Conservation (phyloP, 306 rosid species). For the Luffa aegyptiaca region DNA sequence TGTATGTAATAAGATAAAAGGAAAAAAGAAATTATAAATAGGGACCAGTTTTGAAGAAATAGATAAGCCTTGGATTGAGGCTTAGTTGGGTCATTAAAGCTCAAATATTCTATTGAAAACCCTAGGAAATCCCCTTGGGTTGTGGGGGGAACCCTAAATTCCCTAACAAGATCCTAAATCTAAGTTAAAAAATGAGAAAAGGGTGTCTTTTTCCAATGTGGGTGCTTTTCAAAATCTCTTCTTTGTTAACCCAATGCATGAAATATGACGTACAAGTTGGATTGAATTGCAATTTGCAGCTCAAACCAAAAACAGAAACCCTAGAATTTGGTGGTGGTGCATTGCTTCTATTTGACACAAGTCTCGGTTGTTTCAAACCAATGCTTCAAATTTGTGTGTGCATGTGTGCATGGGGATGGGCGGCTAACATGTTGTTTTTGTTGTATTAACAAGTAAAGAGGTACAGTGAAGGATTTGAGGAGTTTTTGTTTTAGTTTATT, state of each 20-base stretch:
- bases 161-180: constrained; percentile 41
- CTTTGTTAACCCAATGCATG: constrained; percentile 11
- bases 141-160: constrained; percentile 16
- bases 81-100: background rate
- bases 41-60: background rate
- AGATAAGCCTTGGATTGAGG: background rate
- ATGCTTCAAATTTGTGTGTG: background rate
- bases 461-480: background rate
- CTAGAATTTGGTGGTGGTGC: background rate
- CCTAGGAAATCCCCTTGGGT: constrained; percentile 11
- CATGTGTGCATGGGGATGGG: background rate
- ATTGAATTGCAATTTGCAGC: too few species aligned
- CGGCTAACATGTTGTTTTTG: background rate
- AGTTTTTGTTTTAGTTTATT: background rate
- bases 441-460: background rate
- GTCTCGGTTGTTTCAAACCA: background rate
- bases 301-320: background rate
- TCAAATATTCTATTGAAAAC: background rate
- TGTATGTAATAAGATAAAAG: constrained; percentile 16
- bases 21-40: constrained; percentile 20
- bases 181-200: constrained; percentile 14
- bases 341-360: background rate
- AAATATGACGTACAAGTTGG: background rate
- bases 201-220: background rate
- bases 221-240: background rate